A percentile compares a stretch with the other conserved stretches of the same genome.
phyloP scores from a whole-genome alignment of 2,329 filamentous ascomycete species.

The Epicoccum sorghinum region DNA sequence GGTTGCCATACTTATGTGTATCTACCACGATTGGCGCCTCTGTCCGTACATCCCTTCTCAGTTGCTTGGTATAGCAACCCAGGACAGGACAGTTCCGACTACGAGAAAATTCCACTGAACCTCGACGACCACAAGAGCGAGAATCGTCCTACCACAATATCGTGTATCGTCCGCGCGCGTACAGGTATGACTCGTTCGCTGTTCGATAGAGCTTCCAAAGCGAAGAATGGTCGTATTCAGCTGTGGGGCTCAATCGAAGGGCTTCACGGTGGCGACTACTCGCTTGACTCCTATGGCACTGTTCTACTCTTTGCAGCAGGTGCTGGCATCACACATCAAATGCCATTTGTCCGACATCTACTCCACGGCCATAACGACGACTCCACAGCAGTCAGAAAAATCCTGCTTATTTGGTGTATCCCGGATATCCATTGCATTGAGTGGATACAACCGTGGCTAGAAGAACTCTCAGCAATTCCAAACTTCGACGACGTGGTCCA shows the following conservation, averaged over 20 bases:
- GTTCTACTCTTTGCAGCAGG: conserved; percentile 86
- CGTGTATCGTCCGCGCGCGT: conserved; percentile 80
- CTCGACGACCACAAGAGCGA: conserved; percentile 51
- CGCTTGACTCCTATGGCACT: conserved; percentile 86
- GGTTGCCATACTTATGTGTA: conserved; percentile 80
- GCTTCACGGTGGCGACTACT: conserved; percentile 76
- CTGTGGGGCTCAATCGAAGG: conserved; percentile 81
- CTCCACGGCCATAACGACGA: conserved; percentile 61
- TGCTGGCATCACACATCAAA: conserved; percentile 90
- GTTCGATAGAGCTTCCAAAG: conserved; percentile 66
- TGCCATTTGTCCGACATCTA: conserved; percentile 77
- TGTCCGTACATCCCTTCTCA: conserved; percentile 77
- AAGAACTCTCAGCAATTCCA: conserved; percentile 76
- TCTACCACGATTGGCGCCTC: conserved; percentile 69
- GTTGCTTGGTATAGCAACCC: conserved; percentile 73
- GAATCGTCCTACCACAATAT: conserved; percentile 52
- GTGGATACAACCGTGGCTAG: conserved; percentile 90
- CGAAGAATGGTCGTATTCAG: conserved; percentile 57
- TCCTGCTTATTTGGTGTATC: conserved; percentile 88
- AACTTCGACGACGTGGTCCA: conserved; percentile 78
- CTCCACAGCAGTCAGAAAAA: conserved; percentile 75
- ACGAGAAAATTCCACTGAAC: conserved; percentile 35
- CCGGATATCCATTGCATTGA: conserved; percentile 82
- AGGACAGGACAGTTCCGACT: conserved; percentile 16
- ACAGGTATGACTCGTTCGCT: conserved; percentile 83